Percentiles rank a stretch among this genome's conserved stretches.
Conservation (phyloP, 352 stramenopile species). For the Aphanomyces cochlioides region DNA sequence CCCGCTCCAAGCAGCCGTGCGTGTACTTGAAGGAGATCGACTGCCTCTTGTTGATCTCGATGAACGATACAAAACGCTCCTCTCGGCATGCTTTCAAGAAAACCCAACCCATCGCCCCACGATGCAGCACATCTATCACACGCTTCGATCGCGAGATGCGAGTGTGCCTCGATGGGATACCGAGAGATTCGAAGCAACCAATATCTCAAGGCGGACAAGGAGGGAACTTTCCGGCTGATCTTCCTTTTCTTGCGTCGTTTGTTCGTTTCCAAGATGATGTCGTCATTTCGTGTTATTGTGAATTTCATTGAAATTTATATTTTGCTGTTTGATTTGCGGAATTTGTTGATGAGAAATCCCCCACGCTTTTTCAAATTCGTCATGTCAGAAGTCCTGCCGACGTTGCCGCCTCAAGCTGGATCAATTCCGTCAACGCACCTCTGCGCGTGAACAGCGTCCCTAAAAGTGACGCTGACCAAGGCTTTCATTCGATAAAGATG, state of each 20-base stretch:
- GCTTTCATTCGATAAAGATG: too few relatives aligned
- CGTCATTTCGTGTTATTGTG: too few relatives aligned
- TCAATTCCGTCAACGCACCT: too few relatives aligned
- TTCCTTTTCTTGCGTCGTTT: conserved; percentile 6
- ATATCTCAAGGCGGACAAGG: conserved; percentile 1
- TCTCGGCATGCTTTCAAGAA: conserved; percentile 73
- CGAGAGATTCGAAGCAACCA: neutral
- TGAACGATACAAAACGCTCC: conserved; percentile 44
- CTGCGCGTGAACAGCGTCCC: too few relatives aligned
- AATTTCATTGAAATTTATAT: too few relatives aligned
- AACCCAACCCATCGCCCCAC: conserved; percentile 53
- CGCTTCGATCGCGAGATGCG: neutral
- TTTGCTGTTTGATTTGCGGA: too few relatives aligned
- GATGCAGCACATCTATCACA: conserved; percentile 61
- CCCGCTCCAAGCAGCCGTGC: conserved; percentile 62
- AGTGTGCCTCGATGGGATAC: neutral
- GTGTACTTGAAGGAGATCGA: conserved; percentile 58
- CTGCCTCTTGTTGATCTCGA: conserved; percentile 53
- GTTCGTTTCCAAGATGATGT: too few relatives aligned
- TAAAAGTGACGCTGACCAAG: too few relatives aligned
- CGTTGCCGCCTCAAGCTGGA: too few relatives aligned
- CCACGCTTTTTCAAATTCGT: too few relatives aligned
- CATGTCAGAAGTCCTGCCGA: too few relatives aligned
- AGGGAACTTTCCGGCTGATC: neutral
- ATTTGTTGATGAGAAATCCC: too few relatives aligned